These are phyloP conservation scores for maize (Zea mays) DNA, from an alignment of 176 grass and related monocot genomes.

Conservation along the genomic window Zm-B73-REFERENCE-NAM-5.0 NC_050098.1:97668501-97669000, in stretches of 20 bases:
- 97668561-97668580: too few species aligned
- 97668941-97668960: conserved; percentile 48
- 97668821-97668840: not conserved
- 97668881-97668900: not conserved
- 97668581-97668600: too few species aligned
- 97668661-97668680: too few species aligned
- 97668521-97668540: too few species aligned
- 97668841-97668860: not conserved
- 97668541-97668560: too few species aligned
- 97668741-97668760: not conserved
- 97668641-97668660: too few species aligned
- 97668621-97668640: too few species aligned
- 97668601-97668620: too few species aligned
- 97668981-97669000: conserved; percentile 30
- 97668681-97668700: not conserved
- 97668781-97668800: not conserved
- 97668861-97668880: not conserved
- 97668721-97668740: not conserved
- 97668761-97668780: not conserved
- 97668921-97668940: conserved; percentile 21
- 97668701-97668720: too few species aligned
- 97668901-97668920: not conserved
- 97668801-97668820: too few species aligned
- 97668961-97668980: conserved; percentile 14
- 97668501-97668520: too few species aligned